Evolutionary conservation across 441 rosid genomes (phyloP), one percentile per base, ranked within the genome.

Genomic region (Jatropha multifida): DNA sequence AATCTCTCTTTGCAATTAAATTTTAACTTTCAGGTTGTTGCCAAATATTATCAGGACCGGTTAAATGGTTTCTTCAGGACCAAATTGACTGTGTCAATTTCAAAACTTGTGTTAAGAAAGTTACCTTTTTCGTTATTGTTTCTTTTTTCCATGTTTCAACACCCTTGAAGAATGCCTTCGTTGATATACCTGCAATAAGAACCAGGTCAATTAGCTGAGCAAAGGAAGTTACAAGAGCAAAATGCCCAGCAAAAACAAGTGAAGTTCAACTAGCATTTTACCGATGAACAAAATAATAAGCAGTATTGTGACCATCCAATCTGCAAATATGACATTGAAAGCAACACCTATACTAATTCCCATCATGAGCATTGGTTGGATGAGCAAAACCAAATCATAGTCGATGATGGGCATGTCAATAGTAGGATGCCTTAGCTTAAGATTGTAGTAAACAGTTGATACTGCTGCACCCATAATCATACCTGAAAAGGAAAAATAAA

Each of bases 61-160:
- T 23, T 23, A 23, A 23, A 23, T 23, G 23, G 23, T 23, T 23
- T 23, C 56, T 52, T 17, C 14, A 60, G 11, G 7, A 55, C 73
- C 27, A 12, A 60, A 59, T 12, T 18, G 6, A 12, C 3, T 0
- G 68, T 38, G 38, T 52, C 8, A 56, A 62, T 51, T 49, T 14
- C 8, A 37, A 37, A 54, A 44, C 48, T 4, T 2, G 9, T 44
- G 48, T 44, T 10, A n/a, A 65, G 5, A 55, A 74, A n/a, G 20
- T 68, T 73, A 85, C 94, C 86, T 69, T 69, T 74, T 87, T 83
- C 64, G 81, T 74, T 13, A 87, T 79, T 64, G 92, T 86, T 81
- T 90, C 92, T 67, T 82, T 90, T 76, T 90, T 87, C 94, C 94
- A 90, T 38, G 94, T 88, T 65, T 85, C 87, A 66, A 87, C 81